phyloP scores from a whole-genome alignment of 345 rosid species.

The Iberis pinnata region DNA sequence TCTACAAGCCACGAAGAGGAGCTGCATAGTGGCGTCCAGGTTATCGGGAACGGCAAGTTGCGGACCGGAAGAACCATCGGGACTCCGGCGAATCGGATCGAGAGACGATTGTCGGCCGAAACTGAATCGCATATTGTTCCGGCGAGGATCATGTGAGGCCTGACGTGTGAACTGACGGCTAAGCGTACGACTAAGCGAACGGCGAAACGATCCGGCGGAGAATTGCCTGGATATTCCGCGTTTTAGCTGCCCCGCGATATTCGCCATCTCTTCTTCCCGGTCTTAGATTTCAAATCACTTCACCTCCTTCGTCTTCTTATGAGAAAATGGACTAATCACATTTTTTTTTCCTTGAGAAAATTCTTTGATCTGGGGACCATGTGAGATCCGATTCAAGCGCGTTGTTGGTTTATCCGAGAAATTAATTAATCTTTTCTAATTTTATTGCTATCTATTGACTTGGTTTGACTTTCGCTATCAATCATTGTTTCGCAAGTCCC shows the following conservation, averaged over 20 bases:
- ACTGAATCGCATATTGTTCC: constrained; percentile 65
- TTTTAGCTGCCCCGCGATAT: constrained; percentile 46
- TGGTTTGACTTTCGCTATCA: constrained; percentile 26
- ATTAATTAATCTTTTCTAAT: not conserved
- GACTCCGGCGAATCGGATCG: constrained; percentile 69
- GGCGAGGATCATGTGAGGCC: constrained; percentile 63
- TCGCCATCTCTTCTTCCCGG: constrained; percentile 34
- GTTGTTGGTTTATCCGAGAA: constrained; percentile 14
- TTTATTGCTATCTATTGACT: constrained; percentile 10
- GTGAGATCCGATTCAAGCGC: constrained; percentile 19
- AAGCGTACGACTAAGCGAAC: constrained; percentile 44
- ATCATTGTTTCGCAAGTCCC: constrained; percentile 26
- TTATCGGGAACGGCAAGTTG: constrained; percentile 81
- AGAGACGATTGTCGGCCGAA: constrained; percentile 80
- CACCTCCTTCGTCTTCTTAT: constrained; percentile 19
- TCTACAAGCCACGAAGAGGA: constrained; percentile 72
- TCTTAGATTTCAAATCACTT: not conserved
- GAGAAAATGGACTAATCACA: constrained; percentile 14
- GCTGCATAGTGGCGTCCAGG: constrained; percentile 84
- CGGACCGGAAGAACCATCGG: constrained; percentile 24
- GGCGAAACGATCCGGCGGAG: constrained; percentile 63
- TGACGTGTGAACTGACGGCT: constrained; percentile 61
- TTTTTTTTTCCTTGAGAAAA: constrained; percentile 12
- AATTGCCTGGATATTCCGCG: constrained; percentile 74
- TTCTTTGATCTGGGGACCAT: constrained; percentile 18